These are phyloP conservation scores for Stephania cephalantha DNA, from an alignment of 164 flowering plant species.

Conservation along the genomic window DNA sequence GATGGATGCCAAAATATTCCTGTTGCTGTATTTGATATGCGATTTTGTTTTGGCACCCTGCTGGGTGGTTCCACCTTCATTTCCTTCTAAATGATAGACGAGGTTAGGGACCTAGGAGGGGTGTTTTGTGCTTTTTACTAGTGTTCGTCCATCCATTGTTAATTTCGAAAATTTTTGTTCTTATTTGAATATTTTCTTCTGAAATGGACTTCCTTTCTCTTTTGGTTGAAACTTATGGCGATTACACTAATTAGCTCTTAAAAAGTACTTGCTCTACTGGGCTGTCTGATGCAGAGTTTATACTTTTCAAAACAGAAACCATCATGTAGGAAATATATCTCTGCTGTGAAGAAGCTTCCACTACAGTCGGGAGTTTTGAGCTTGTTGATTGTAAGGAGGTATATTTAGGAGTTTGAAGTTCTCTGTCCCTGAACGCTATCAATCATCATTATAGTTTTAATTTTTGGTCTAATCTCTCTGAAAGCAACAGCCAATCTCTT, in stretches of 20 bases:
- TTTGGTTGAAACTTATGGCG: constrained; percentile 2
- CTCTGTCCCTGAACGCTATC: background rate
- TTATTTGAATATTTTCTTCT: background rate
- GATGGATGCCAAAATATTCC: background rate
- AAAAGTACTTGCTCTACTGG: constrained; percentile 8
- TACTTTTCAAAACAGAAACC: constrained; percentile 35
- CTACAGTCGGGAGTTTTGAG: constrained; percentile 47
- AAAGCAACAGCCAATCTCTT: background rate
- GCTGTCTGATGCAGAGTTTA: constrained; percentile 35
- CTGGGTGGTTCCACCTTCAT: background rate
- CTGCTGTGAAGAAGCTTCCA: constrained; percentile 36
- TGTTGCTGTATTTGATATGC: background rate
- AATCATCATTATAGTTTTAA: background rate
- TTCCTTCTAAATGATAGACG: background rate
- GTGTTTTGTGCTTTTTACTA: background rate
- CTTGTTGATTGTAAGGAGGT: constrained; percentile 50
- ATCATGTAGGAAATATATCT: constrained; percentile 27
- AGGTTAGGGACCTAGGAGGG: background rate
- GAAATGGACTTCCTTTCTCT: background rate
- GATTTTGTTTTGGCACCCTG: background rate
- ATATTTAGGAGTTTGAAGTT: constrained; percentile 19
- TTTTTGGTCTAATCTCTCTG: background rate
- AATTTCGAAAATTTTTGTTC: background rate
- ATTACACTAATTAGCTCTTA: constrained; percentile 11
- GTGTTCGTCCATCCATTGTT: background rate